phyloP scores from a whole-genome alignment of 2,329 filamentous ascomycete genomes.

The Drechslerella coelobrocha region DNA sequence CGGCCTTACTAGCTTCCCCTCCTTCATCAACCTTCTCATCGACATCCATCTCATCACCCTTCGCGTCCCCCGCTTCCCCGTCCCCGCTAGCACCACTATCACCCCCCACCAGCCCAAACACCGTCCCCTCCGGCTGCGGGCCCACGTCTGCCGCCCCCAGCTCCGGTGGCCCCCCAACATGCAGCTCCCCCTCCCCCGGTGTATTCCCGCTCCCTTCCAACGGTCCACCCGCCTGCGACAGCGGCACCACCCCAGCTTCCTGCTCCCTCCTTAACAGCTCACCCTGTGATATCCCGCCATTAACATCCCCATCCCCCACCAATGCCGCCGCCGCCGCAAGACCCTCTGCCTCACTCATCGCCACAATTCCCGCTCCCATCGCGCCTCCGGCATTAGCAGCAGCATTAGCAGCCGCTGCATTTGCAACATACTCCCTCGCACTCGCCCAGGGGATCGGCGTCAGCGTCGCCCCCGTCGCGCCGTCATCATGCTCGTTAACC shows the following conservation, averaged over 20 bases:
- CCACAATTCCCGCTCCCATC: conserved; percentile 28
- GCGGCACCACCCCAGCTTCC: conserved; percentile 77
- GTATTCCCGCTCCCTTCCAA: conserved; percentile 55
- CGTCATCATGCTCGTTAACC: conserved; percentile 79
- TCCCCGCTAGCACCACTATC: conserved; percentile 14
- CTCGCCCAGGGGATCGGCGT: conserved; percentile 86
- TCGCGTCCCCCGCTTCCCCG: conserved; percentile 23
- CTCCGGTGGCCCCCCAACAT: conserved; percentile 81
- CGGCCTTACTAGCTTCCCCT: conserved; percentile 11
- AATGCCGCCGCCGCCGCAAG: conserved; percentile 28
- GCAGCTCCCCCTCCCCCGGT: conserved; percentile 62
- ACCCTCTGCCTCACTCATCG: conserved; percentile 14
- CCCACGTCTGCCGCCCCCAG: conserved; percentile 89
- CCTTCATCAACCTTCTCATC: conserved; percentile 39
- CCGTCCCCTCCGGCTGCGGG: conserved; percentile 64
- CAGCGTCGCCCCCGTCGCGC: conserved; percentile 81
- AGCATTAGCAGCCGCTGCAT: no score
- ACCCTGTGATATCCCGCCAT: conserved; percentile 74
- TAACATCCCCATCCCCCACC: conserved; percentile 56
- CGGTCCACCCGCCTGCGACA: conserved; percentile 61
- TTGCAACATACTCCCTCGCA: conserved; percentile 55
- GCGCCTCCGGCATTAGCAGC: not conserved
- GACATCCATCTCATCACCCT: conserved; percentile 44
- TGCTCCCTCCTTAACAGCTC: conserved; percentile 87
- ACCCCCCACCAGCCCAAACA: conserved; percentile 33